These are phyloP conservation scores for Pythium grandisporangium DNA, from an alignment of 352 stramenopile genomes.

Conservation along the genomic window DNA sequence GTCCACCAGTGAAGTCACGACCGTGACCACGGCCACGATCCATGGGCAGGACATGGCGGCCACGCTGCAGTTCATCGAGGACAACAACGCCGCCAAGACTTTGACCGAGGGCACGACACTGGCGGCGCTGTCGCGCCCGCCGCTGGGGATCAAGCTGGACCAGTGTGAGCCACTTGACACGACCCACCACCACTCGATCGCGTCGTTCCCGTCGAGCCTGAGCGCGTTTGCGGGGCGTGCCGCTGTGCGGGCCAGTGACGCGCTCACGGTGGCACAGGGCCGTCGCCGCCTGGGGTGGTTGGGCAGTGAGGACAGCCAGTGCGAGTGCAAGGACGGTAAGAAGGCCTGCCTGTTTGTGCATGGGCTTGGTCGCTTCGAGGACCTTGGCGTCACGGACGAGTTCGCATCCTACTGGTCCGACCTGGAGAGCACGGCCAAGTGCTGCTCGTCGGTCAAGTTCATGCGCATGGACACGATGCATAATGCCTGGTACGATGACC, in stretches of 20 bases:
- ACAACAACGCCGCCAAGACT: too few relatives aligned
- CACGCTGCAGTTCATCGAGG: slow-evolving; percentile 1
- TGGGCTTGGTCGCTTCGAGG: slow-evolving; percentile 7
- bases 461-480: slow-evolving; percentile 22
- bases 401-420: slow-evolving; percentile 20
- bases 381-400: neutral
- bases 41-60: slow-evolving; percentile 1
- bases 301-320: slow-evolving; percentile 2
- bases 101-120: neutral
- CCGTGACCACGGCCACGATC: neutral
- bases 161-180: neutral
- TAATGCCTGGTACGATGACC: slow-evolving; percentile 15
- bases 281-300: slow-evolving; percentile 1
- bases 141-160: neutral
- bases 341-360: slow-evolving; percentile 26
- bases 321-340: slow-evolving; percentile 5
- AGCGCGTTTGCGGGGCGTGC: neutral
- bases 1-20: too few relatives aligned
- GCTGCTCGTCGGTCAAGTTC: slow-evolving; percentile 26
- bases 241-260: slow-evolving; percentile 2
- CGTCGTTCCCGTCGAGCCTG: neutral
- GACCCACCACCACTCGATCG: neutral
- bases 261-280: neutral
- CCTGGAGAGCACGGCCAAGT: slow-evolving; percentile 14
- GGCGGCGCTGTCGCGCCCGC: neutral